Base-by-base conservation (phyloP, 139 green algal genomes). In the Micractinium conductrix region DNA sequence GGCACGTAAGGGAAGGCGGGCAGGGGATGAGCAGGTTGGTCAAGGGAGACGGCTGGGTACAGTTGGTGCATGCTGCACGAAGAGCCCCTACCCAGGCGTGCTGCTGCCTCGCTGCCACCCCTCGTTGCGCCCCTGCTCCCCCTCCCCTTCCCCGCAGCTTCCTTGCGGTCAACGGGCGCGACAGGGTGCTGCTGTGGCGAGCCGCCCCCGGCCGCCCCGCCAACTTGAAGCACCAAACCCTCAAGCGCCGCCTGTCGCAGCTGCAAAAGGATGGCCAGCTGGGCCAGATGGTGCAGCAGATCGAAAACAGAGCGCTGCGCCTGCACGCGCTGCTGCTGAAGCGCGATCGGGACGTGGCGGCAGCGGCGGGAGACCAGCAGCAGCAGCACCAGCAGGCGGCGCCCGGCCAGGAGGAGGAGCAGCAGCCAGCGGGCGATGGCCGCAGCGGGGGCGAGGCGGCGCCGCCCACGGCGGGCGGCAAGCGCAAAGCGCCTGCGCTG, bases 171-270 rank as follows among this genome's bases (percentile, higher is more conserved):
- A 44, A 84, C 2, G 84, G n/a, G n/a, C n/a, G n/a, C n/a, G n/a
- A n/a, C n/a, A n/a, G n/a, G n/a, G n/a, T n/a, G n/a, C n/a, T 87
- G 21, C 37, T 75, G n/a, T 87, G 84, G 84, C 38, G 69, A 19
- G 22, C 37, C 30, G 28, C 73, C 6, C 58, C 37, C 0, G 74
- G 58, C 21, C 60, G 62, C 28, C 84, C 84, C 4, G 30, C 44
- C 17, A 28, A 19, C 28, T 38, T 87, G 16, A 48, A 37, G 43
- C 43, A 80, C n/a, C 24, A 62, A 50, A 80, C 84, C 7, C 63
- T 74, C 30, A 78, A 69, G 73, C 58, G 55, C 38, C 22, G 70
- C 22, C 70, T 78, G 14, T 22, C 4, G 9, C 42, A 78, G 40
- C 70, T 78, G 42, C 40, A 58, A 16, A 30, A 30, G 6, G 67